Conservation (phyloP, 164 flowering plant genomes). For the Macadamia tetraphylla region DNA sequence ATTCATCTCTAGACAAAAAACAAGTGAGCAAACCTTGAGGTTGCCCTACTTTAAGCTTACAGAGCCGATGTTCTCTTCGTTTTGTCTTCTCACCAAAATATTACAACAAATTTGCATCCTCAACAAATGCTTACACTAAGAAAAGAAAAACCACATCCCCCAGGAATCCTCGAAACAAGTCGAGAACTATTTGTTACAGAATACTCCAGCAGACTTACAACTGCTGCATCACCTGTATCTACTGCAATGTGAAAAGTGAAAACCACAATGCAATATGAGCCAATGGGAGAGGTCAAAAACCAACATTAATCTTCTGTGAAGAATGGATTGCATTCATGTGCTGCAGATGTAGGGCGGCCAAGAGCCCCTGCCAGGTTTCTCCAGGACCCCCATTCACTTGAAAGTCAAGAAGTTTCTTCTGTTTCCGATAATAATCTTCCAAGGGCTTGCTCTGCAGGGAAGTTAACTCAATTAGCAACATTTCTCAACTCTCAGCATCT, state of each 20-base stretch:
- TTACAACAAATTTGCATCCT: slow-evolving; percentile 5
- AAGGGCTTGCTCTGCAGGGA: slow-evolving; percentile 53
- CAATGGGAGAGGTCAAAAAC: background rate
- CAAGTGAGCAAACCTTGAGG: background rate
- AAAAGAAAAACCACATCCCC: background rate
- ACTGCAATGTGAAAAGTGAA: slow-evolving; percentile 5
- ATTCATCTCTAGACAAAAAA: background rate
- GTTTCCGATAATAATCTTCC: slow-evolving; percentile 85
- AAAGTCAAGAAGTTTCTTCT: slow-evolving; percentile 76
- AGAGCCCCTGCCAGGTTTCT: slow-evolving; percentile 86
- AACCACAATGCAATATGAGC: background rate
- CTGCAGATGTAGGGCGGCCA: slow-evolving; percentile 74
- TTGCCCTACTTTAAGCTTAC: background rate
- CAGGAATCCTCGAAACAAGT: slow-evolving; percentile 7
- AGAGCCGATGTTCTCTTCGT: background rate
- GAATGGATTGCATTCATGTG: slow-evolving; percentile 30
- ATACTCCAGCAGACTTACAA: background rate
- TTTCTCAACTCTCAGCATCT: background rate
- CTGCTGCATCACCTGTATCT: background rate
- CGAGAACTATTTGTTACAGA: background rate
- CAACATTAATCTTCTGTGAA: slow-evolving; percentile 16
- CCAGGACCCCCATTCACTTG: slow-evolving; percentile 61
- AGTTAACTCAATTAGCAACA: background rate
- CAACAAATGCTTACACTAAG: background rate
- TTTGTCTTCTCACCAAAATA: slow-evolving; percentile 4